Conservation (phyloP, 2,329 filamentous ascomycete genomes). For the Fusarium pseudonygamai region DNA sequence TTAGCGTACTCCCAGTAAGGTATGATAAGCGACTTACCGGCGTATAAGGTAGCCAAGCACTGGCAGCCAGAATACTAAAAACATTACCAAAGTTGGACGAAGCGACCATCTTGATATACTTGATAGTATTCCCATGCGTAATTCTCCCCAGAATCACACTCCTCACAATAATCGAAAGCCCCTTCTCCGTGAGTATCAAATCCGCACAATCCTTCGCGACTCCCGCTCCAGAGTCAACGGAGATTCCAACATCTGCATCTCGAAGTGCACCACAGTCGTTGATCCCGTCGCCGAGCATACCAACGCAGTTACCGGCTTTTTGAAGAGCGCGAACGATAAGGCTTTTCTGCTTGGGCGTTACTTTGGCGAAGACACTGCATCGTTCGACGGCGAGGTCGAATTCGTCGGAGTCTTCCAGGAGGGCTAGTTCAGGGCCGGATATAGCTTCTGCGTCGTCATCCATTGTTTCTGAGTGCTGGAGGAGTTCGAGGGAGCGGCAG, state of each 20-base stretch:
- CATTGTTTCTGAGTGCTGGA: not conserved
- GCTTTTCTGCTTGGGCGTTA: not conserved
- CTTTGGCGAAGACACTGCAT: not conserved
- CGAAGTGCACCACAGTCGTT: not conserved
- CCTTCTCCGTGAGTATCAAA: constrained; percentile 2
- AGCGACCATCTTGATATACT: constrained; percentile 6
- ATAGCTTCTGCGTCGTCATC: not conserved
- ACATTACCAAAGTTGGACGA: constrained; percentile 4
- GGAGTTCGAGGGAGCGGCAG: not conserved
- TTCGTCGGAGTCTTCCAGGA: not conserved
- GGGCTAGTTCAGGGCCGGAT: not conserved
- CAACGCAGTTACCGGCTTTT: not conserved
- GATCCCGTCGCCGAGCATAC: not conserved
- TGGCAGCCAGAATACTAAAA: not conserved
- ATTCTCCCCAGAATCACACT: not conserved
- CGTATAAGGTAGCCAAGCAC: not conserved
- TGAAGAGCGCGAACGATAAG: not conserved
- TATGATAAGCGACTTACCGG: not conserved
- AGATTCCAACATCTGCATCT: constrained; percentile 1
- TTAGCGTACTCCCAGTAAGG: not conserved
- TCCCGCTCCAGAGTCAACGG: not conserved
- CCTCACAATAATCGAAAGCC: not conserved
- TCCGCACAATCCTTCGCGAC: not conserved
- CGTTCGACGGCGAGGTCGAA: not conserved
- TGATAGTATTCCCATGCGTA: not conserved